Conservation (phyloP, 2,329 filamentous ascomycete genomes). For the Pseudocercospora fijiensis region DNA sequence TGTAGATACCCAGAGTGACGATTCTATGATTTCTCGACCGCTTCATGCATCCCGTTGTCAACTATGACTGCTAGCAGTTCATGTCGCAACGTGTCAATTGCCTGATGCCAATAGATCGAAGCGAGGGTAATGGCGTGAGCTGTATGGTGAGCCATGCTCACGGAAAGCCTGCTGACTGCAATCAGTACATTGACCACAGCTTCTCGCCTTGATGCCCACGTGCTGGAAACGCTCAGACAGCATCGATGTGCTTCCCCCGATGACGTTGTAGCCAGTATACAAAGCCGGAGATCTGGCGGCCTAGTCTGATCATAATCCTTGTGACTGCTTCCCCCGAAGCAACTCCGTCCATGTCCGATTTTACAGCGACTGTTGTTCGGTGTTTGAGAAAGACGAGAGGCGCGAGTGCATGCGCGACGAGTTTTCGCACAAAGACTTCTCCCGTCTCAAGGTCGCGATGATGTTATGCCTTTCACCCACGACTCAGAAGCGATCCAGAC, state of each 20-base stretch:
- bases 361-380: conserved; percentile 4
- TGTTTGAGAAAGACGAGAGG: background rate
- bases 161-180: background rate
- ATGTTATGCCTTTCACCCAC: background rate
- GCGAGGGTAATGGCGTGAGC: background rate
- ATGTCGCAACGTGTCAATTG: background rate
- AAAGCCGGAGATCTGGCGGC: background rate
- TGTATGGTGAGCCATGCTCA: background rate
- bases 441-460: background rate
- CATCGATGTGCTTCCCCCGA: background rate
- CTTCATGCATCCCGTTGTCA: background rate
- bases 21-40: background rate
- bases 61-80: background rate
- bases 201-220: background rate
- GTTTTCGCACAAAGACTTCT: background rate
- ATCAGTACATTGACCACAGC: background rate
- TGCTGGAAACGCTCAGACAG: background rate
- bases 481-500: background rate
- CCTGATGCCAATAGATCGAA: background rate
- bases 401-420: background rate
- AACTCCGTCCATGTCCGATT: conserved; percentile 3
- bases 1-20: background rate
- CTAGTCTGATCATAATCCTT: background rate
- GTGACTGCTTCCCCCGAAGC: conserved; percentile 1
- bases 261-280: background rate